Conservation (phyloP, 1,139 yeast species). For the Blastobotrys elegans region DNA sequence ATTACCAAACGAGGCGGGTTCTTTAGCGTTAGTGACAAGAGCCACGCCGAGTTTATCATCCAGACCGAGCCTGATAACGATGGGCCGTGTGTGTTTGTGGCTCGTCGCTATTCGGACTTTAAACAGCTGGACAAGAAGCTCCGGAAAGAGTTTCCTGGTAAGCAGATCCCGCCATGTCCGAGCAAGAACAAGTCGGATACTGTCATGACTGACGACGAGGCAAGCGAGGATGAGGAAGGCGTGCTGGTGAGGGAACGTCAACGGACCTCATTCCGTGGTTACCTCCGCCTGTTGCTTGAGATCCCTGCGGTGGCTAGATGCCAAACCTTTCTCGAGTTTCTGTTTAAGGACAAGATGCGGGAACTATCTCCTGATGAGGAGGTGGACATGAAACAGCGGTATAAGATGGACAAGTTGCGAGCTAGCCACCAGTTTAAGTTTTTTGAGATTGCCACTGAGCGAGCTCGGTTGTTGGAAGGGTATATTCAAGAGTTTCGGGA, state of each 20-base stretch:
- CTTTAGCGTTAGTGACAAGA: slow-evolving; percentile 25
- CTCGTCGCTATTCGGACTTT: slow-evolving; percentile 65
- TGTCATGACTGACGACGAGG: slow-evolving; percentile 15
- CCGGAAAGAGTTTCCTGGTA: slow-evolving; percentile 61
- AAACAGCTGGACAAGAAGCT: slow-evolving; percentile 48
- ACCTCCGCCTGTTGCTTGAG: slow-evolving; percentile 48
- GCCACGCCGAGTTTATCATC: slow-evolving; percentile 31
- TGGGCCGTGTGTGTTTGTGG: slow-evolving; percentile 44
- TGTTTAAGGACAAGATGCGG: slow-evolving; percentile 39
- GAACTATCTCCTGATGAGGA: slow-evolving; percentile 41
- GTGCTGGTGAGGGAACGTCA: slow-evolving; percentile 60
- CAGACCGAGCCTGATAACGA: slow-evolving; percentile 31
- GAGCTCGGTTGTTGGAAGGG: slow-evolving; percentile 44
- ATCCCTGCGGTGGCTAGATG: slow-evolving; percentile 55
- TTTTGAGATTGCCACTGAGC: slow-evolving; percentile 56
- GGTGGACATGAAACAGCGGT: slow-evolving; percentile 53
- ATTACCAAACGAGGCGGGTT: slow-evolving; percentile 31
- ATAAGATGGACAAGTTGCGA: slow-evolving; percentile 55
- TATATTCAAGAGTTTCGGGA: slow-evolving; percentile 53
- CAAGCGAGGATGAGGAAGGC: slow-evolving; percentile 12
- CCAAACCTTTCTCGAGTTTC: slow-evolving; percentile 47
- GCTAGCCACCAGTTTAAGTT: slow-evolving; percentile 65
- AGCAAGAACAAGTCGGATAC: slow-evolving; percentile 39
- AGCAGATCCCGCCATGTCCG: slow-evolving; percentile 62
- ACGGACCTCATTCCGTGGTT: slow-evolving; percentile 71